Conservation (phyloP, 2,329 filamentous ascomycete genomes). For the Calonectria pseudoreteaudii region DNA sequence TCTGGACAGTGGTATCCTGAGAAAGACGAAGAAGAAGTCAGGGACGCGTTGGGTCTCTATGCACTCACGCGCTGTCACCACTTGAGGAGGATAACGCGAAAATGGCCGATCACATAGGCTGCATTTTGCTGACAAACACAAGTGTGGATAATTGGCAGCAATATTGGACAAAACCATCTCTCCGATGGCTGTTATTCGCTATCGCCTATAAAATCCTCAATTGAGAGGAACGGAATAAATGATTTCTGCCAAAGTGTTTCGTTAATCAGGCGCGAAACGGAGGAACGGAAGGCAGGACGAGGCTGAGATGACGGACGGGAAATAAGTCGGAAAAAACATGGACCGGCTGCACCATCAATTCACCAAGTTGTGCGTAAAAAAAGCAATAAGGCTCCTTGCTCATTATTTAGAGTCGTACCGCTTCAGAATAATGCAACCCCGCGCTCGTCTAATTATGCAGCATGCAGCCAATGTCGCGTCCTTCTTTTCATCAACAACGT, state of each 20-base stretch:
- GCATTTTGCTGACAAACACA: background rate
- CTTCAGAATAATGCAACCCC: background rate
- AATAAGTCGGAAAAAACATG: background rate
- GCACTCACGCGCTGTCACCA: background rate
- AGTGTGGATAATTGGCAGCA: background rate
- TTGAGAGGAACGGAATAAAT: background rate
- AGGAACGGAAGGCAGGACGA: background rate
- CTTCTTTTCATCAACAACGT: background rate
- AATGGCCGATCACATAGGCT: background rate
- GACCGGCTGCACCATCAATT: background rate
- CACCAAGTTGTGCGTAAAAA: no score
- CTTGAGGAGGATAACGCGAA: background rate
- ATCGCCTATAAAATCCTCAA: background rate
- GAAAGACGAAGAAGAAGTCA: background rate
- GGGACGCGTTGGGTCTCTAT: background rate
- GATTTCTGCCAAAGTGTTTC: background rate
- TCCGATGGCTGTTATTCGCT: background rate
- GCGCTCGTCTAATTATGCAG: background rate
- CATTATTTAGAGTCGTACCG: background rate
- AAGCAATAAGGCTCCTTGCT: background rate
- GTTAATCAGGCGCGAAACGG: background rate
- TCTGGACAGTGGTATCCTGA: background rate
- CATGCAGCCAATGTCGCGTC: background rate
- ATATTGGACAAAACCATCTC: background rate
- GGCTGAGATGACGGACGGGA: background rate